These are phyloP conservation scores for Pisolithus thermaeus DNA, from an alignment of 1,284 basidiomycete genomes.

Conservation along the genomic window DNA sequence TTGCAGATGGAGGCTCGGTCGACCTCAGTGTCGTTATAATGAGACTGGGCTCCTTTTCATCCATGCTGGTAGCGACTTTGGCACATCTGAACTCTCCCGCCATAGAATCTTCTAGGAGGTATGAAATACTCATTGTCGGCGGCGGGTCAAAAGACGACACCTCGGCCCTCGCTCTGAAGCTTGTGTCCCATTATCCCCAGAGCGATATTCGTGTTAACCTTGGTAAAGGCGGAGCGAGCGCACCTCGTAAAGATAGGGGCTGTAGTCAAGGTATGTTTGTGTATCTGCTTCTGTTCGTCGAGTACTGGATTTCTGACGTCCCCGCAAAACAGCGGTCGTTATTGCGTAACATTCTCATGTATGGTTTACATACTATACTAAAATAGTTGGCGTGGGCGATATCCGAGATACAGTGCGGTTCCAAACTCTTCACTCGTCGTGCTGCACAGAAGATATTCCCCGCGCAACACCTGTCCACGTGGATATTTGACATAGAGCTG, in stretches of 20 bases:
- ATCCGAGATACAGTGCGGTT: slow-evolving; percentile 95
- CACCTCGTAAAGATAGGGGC: slow-evolving; percentile 89
- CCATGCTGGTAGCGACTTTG: slow-evolving; percentile 76
- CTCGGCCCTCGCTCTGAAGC: slow-evolving; percentile 53
- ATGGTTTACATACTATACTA: slow-evolving; percentile 80
- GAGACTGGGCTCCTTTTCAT: slow-evolving; percentile 69
- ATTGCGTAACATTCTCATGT: slow-evolving; percentile 89
- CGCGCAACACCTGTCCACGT: slow-evolving; percentile 74
- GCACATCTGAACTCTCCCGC: slow-evolving; percentile 44
- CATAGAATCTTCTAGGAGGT: slow-evolving; percentile 37
- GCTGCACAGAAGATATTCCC: slow-evolving; percentile 82
- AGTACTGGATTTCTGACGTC: background rate
- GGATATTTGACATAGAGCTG: slow-evolving; percentile 96
- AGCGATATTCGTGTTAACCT: slow-evolving; percentile 76
- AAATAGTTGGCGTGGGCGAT: slow-evolving; percentile 78
- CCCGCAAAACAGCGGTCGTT: slow-evolving; percentile 60
- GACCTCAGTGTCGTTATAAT: slow-evolving; percentile 86
- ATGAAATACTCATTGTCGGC: slow-evolving; percentile 85
- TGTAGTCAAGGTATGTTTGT: slow-evolving; percentile 78
- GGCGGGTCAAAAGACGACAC: slow-evolving; percentile 85
- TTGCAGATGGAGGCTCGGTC: slow-evolving; percentile 48
- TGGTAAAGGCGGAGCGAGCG: slow-evolving; percentile 89
- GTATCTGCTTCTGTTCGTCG: background rate
- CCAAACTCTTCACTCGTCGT: slow-evolving; percentile 85
- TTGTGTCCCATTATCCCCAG: slow-evolving; percentile 51